Percentiles rank a stretch among this genome's conserved stretches.
phyloP scores from a whole-genome alignment of 352 stramenopile species.

The Pythium insidiosum region DNA sequence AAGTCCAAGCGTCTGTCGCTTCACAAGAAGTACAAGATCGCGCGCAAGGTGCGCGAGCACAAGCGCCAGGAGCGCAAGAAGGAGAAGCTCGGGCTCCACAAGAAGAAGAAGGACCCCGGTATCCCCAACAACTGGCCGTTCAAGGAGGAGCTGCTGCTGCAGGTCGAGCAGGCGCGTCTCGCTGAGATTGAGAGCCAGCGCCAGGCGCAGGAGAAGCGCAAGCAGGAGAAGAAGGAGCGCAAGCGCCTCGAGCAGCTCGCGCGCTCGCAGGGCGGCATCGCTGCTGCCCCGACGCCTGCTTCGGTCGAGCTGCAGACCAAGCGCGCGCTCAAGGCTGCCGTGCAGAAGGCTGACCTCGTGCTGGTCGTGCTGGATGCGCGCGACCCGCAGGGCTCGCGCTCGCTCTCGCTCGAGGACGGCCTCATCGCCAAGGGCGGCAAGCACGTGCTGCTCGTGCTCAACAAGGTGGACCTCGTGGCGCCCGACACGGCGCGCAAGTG shows the following conservation, averaged over 20 bases:
- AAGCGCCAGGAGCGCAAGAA: slow-evolving; percentile 93
- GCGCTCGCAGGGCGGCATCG: slow-evolving; percentile 18
- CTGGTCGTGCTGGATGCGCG: slow-evolving; percentile 94
- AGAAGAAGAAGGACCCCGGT: slow-evolving; percentile 96
- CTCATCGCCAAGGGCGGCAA: slow-evolving; percentile 94
- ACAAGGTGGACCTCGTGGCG: slow-evolving; percentile 98
- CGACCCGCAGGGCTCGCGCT: slow-evolving; percentile 94
- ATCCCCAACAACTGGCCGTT: slow-evolving; percentile 99
- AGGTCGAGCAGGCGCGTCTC: slow-evolving; percentile 74
- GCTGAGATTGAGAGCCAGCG: slow-evolving; percentile 59
- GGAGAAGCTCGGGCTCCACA: slow-evolving; percentile 78
- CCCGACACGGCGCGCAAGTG: slow-evolving; percentile 84
- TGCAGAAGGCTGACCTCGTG: slow-evolving; percentile 54
- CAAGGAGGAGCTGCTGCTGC: slow-evolving; percentile 92
- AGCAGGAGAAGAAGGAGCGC: slow-evolving; percentile 63
- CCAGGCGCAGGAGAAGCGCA: slow-evolving; percentile 47
- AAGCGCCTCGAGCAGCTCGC: slow-evolving; percentile 30
- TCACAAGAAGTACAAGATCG: slow-evolving; percentile 99
- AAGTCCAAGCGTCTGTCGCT: slow-evolving; percentile 96
- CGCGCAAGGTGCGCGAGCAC: slow-evolving; percentile 89
- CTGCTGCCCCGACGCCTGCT: slow-evolving; percentile 30
- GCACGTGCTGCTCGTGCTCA: slow-evolving; percentile 96
- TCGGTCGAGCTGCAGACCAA: slow-evolving; percentile 72
- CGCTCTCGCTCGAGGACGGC: slow-evolving; percentile 91
- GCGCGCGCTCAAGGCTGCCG: slow-evolving; percentile 72